phyloP scores from a whole-genome alignment of 2,329 filamentous ascomycete species.

The Tolypocladium guangdongense region DNA sequence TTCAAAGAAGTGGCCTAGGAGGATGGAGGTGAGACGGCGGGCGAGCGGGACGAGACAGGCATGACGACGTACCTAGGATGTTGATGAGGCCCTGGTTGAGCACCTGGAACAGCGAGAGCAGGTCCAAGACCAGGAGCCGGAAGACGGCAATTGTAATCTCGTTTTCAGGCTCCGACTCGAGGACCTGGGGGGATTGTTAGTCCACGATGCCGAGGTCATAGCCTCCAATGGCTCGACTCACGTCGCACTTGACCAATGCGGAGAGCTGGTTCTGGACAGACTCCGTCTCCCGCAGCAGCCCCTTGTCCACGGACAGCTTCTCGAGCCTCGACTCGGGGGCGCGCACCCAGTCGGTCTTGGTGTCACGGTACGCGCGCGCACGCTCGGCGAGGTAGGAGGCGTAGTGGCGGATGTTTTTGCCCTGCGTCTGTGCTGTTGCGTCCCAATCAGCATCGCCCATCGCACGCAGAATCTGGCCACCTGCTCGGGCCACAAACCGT shows the following conservation, averaged over 20 bases:
- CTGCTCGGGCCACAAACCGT: constrained; percentile 52
- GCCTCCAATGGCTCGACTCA: constrained; percentile 32
- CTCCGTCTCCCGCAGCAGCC: constrained; percentile 83
- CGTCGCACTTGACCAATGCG: constrained; percentile 80
- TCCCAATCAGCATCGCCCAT: not conserved
- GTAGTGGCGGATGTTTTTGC: constrained; percentile 88
- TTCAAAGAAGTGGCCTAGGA: constrained; percentile 86
- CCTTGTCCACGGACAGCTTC: constrained; percentile 80
- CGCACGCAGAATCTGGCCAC: not conserved
- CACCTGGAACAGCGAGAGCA: constrained; percentile 83
- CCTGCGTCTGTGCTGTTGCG: constrained; percentile 74
- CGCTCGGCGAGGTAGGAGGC: constrained; percentile 76
- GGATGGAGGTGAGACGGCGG: constrained; percentile 12
- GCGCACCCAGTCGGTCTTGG: constrained; percentile 83
- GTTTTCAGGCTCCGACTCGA: constrained; percentile 83
- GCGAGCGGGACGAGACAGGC: constrained; percentile 2
- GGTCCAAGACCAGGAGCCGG: constrained; percentile 77
- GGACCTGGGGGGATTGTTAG: constrained; percentile 42
- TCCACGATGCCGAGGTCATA: too few relatives aligned
- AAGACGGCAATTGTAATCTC: constrained; percentile 95
- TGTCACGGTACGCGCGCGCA: constrained; percentile 71
- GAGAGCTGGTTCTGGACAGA: constrained; percentile 78
- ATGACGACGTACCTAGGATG: constrained; percentile 60
- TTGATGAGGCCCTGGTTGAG: constrained; percentile 97
- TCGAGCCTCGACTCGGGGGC: constrained; percentile 74